phyloP scores from a whole-genome alignment of 495 filamentous ascomycete genomes.

The Chaetomium tenue region DNA sequence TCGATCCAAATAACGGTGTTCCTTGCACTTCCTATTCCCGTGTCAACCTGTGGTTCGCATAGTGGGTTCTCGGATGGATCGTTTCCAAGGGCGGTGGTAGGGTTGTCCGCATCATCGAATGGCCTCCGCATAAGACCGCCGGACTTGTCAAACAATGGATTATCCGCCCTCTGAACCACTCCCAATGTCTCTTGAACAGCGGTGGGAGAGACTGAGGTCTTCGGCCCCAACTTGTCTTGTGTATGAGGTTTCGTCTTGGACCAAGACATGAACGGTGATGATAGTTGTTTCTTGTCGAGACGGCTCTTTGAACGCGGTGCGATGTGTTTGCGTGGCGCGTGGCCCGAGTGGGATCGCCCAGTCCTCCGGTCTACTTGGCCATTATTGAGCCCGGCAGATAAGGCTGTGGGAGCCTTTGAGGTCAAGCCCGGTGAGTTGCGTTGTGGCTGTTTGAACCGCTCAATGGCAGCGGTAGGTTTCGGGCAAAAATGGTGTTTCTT shows the following conservation, averaged over 20 bases:
- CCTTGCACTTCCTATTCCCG: constrained; percentile 19
- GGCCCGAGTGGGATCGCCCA: background rate
- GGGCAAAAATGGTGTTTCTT: constrained; percentile 65
- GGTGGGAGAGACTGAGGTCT: background rate
- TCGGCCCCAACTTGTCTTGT: background rate
- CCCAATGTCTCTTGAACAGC: background rate
- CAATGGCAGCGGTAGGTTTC: constrained; percentile 31
- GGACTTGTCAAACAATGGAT: constrained; percentile 33
- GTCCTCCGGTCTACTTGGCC: background rate
- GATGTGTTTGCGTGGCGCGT: background rate
- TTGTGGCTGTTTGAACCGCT: constrained; percentile 21
- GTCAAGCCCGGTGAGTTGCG: background rate
- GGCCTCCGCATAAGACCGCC: constrained; percentile 41
- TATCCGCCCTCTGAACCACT: background rate
- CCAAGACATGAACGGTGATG: constrained; percentile 60
- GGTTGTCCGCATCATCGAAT: constrained; percentile 36
- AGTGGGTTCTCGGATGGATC: too few species aligned
- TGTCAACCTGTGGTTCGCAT: background rate
- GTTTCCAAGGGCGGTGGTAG: background rate
- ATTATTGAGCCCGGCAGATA: background rate
- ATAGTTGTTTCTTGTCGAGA: constrained; percentile 11
- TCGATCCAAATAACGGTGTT: constrained; percentile 63
- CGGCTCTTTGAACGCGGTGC: background rate
- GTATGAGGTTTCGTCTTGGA: constrained; percentile 63
- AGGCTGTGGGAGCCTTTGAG: background rate